Base-by-base conservation (phyloP, 208 protist species). In the Dictyostelium gargantuum region DNA sequence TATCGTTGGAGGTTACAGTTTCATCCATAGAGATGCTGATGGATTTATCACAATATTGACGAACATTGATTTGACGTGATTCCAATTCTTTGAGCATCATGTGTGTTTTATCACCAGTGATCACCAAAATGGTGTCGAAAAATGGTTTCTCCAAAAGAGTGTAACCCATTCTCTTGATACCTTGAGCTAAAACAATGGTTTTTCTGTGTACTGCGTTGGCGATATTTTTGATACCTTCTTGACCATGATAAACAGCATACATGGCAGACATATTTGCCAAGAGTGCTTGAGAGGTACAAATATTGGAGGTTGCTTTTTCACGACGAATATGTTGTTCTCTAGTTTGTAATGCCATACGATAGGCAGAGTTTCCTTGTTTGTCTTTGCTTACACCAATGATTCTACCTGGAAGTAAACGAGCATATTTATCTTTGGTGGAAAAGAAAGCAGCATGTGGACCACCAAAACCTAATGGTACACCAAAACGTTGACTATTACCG, bases 381-480 rank as follows among this genome's bases (percentile, higher is more conserved):
- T 99, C 99, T 75, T 98, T 97, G 77, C 96, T 97, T 35, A 99
- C 96, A 91, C 99, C 99, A 91, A 99, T 98, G 77, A 99, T 98
- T 82, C 98, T 95, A 23, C 99, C 99, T 10, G 98, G 98, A 32
- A 98, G 95, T 26, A 97, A 84, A 80, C 98, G 97, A 92, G 98
- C 98, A 93, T 98, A 96, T 50, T 97, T 91, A 63, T 98, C 97
- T 44, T 91, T 95, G 58, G 95, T 96, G 4, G 98, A 96, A 80
- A 99, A 97, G 96, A 99, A 99, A 35, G 97, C 99, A n/a, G 99
- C 98, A 94, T 99, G 98, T 74, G 99, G 99, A 29, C 99, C 99
- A 46, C 99, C 99, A 95, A 97, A 99, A 68, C 96, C 96, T 26
- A 98, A 48, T 13, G 96, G 97, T 46, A 97, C 96, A 89, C 98